These are phyloP conservation scores for Trichoderma sp. DNA, from an alignment of 2,329 filamentous ascomycete genomes.

Conservation along the genomic window DNA sequence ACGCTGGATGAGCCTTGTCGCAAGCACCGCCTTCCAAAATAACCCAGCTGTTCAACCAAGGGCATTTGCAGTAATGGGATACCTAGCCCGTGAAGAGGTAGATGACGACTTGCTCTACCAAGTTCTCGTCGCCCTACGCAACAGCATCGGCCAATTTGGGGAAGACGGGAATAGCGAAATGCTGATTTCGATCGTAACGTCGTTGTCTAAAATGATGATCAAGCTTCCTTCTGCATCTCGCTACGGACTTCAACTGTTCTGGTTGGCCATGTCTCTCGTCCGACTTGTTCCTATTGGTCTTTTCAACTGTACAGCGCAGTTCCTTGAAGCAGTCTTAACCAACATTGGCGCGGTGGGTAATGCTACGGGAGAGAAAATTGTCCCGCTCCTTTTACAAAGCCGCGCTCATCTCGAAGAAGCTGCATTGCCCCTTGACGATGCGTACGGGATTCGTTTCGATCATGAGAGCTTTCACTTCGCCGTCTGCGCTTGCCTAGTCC, in stretches of 20 bases:
- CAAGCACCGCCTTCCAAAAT: constrained; percentile 69
- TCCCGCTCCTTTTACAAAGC: constrained; percentile 58
- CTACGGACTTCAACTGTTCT: constrained; percentile 67
- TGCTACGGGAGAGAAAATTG: constrained; percentile 57
- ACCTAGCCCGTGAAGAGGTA: constrained; percentile 66
- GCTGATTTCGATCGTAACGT: constrained; percentile 64
- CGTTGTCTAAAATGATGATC: constrained; percentile 67
- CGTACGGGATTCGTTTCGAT: constrained; percentile 63
- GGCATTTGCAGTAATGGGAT: constrained; percentile 69
- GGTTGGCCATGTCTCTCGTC: constrained; percentile 64
- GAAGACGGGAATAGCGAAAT: constrained; percentile 65
- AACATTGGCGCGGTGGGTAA: constrained; percentile 62
- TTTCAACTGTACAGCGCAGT: constrained; percentile 64
- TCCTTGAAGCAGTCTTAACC: constrained; percentile 61
- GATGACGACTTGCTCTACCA: constrained; percentile 70
- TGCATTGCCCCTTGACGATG: constrained; percentile 58
- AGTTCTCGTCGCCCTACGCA: constrained; percentile 64
- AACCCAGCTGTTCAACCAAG: constrained; percentile 68
- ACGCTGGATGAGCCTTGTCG: constrained; percentile 70
- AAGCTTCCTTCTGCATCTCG: constrained; percentile 64
- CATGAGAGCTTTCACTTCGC: constrained; percentile 65
- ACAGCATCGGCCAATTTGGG: constrained; percentile 61
- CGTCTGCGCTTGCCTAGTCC: constrained; percentile 60
- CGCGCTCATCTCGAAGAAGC: constrained; percentile 59
- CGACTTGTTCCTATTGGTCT: constrained; percentile 59